Evolutionary conservation across 1,284 basidiomycete genomes (phyloP), one percentile per base, ranked within the genome.

Genomic region (Peniophora sp.): DNA sequence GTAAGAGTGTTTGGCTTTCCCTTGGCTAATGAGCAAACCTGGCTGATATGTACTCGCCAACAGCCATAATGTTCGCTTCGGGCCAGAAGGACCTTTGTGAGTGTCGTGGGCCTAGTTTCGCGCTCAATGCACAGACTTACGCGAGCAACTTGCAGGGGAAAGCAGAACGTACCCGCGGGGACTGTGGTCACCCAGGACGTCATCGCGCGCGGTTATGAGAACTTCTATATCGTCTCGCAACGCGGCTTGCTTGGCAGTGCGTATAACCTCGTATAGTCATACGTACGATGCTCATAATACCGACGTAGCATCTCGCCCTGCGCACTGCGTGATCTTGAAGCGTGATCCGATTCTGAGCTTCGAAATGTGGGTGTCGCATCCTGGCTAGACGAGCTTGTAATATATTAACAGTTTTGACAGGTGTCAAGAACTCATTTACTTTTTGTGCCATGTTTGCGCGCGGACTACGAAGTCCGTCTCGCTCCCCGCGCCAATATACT

Each of bases 401-500:
- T n/a, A n/a, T n/a, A n/a, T 12, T 32, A 32, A 32, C 27, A 6
- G 6, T 5, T 32, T 12, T 32, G 27, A 32, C n/a, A 32, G 27
- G 27, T 77, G 56, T 45, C 77, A 84, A 54, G 68, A 72, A n/a
- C 59, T 85, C 0, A 72, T 79, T 0, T 83, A 74, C 58, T 61
- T 63, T 0, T 63, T 83, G 3, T 82, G 79, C 53, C 76, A 82
- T 52, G 63, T 73, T 0, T 83, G 81, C 44, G 77, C 76, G 0
- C 75, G 78, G 24, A 77, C 81, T 0, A 82, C 81, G 0, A 70
- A 79, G 2, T 79, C 82, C 0, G 83, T 87, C 0, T 83, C 81
- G 0, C 81, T 84, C 22, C 82, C 82, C 0, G 79, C 81, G 0
- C 81, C 81, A 0, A 78, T 83, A 0, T 83, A 83, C 48, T 83